Percentiles rank a stretch among this genome's conserved stretches.
These are phyloP conservation scores for Thelonectria blattea DNA, from an alignment of 2,329 filamentous ascomycete species.

Conservation along the genomic window DNA sequence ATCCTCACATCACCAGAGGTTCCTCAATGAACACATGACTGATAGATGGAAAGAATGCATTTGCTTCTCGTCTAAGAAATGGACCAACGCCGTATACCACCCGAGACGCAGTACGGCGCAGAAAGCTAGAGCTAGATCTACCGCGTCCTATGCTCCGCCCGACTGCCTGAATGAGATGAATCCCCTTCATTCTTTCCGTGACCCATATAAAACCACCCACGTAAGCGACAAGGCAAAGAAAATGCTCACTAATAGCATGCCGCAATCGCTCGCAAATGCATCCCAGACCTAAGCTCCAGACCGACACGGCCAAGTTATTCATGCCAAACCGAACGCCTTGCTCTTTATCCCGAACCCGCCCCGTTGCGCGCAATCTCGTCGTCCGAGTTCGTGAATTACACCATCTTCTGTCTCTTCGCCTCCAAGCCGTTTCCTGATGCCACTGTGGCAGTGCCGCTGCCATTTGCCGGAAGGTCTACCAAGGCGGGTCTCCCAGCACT, in stretches of 20 bases:
- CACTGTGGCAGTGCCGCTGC: constrained; percentile 31
- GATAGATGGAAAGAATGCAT: not conserved
- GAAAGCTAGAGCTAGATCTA: not conserved
- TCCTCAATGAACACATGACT: not conserved
- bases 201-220: not conserved
- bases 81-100: too few species aligned
- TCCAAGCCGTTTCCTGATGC: constrained; percentile 45
- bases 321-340: constrained; percentile 23
- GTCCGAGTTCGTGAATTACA: constrained; percentile 32
- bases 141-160: not conserved
- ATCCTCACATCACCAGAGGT: not conserved
- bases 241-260: constrained; percentile 5
- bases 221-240: not conserved
- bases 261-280: constrained; percentile 17
- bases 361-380: constrained; percentile 1
- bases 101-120: too few species aligned
- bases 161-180: not conserved
- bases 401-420: constrained; percentile 59
- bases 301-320: constrained; percentile 13
- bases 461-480: constrained; percentile 58
- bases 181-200: not conserved
- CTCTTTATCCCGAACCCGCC: constrained; percentile 12
- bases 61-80: too few species aligned
- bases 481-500: constrained; percentile 50
- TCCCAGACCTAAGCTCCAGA: constrained; percentile 32